phyloP scores from a whole-genome alignment of 75 land plant species.

The Pseudotsuga menziesii region DNA sequence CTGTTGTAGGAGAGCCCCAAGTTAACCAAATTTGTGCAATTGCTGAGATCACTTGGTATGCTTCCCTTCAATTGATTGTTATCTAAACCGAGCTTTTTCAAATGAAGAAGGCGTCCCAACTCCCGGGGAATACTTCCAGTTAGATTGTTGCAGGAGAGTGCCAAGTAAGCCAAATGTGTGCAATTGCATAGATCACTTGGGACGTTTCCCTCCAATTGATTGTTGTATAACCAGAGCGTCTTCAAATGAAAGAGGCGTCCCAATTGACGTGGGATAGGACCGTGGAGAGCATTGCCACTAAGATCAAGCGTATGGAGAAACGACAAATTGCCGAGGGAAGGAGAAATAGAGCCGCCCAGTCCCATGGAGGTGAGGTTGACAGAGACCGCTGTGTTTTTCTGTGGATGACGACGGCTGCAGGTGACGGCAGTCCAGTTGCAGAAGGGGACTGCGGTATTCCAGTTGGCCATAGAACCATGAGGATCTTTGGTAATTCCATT shows the following conservation, averaged over 20 bases:
- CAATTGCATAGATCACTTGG: neutral
- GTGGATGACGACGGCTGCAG: no score
- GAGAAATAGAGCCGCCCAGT: neutral
- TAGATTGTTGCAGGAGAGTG: neutral
- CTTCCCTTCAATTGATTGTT: conserved; percentile 22
- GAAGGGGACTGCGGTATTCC: no score
- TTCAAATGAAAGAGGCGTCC: neutral
- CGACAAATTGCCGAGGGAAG: neutral
- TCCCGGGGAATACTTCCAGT: neutral
- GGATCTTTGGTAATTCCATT: neutral
- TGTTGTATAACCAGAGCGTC: neutral
- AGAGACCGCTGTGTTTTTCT: no score
- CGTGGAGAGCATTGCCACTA: neutral
- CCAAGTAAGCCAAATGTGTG: neutral
- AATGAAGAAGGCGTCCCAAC: neutral
- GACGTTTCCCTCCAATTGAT: neutral
- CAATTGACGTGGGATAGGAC: neutral
- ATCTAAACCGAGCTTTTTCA: conserved; percentile 11
- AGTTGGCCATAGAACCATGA: neutral
- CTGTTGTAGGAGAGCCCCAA: conserved; percentile 13
- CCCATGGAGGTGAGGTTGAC: neutral
- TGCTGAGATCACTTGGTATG: conserved; percentile 19
- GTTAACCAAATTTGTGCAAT: conserved; percentile 13
- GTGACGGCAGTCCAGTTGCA: no score
- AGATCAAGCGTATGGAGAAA: neutral